Percentiles rank a stretch among this genome's conserved stretches.
phyloP scores from a whole-genome alignment of 2,329 filamentous ascomycete species.

The Sordariomycetes sp. region DNA sequence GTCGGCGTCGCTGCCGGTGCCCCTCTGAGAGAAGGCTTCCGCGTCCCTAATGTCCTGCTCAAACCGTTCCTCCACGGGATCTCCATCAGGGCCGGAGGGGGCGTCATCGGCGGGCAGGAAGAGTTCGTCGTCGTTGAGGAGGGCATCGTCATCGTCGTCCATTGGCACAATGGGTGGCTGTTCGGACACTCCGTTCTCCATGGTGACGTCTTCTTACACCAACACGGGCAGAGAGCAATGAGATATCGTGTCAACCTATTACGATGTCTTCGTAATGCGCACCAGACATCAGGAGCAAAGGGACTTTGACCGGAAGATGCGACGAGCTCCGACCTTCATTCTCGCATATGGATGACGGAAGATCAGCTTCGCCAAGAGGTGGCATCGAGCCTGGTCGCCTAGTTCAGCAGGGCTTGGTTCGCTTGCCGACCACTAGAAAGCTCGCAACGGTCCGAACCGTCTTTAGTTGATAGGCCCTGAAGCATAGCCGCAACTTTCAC shows the following conservation, averaged over 20 bases:
- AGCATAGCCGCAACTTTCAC: background rate
- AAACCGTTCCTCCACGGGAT: background rate
- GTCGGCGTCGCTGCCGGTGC: background rate
- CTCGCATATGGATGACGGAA: no score
- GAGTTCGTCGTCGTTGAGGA: background rate
- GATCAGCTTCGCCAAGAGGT: background rate
- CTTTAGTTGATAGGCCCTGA: background rate
- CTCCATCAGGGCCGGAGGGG: background rate
- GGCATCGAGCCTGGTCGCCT: background rate
- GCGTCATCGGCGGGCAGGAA: background rate
- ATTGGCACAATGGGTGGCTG: background rate
- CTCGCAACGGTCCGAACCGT: background rate
- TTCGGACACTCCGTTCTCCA: background rate
- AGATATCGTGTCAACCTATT: background rate
- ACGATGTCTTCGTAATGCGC: background rate
- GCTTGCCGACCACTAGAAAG: no score
- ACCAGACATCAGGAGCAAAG: background rate
- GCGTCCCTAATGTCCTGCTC: background rate
- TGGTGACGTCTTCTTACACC: background rate
- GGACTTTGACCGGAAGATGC: background rate
- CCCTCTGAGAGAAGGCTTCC: background rate
- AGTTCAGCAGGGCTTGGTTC: background rate
- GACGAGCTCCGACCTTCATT: background rate
- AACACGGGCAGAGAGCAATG: background rate
- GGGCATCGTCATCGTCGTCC: background rate